Evolutionary conservation across 176 grass and related monocot species (phyloP).

Genomic region (Triticum timopheevii): DNA sequence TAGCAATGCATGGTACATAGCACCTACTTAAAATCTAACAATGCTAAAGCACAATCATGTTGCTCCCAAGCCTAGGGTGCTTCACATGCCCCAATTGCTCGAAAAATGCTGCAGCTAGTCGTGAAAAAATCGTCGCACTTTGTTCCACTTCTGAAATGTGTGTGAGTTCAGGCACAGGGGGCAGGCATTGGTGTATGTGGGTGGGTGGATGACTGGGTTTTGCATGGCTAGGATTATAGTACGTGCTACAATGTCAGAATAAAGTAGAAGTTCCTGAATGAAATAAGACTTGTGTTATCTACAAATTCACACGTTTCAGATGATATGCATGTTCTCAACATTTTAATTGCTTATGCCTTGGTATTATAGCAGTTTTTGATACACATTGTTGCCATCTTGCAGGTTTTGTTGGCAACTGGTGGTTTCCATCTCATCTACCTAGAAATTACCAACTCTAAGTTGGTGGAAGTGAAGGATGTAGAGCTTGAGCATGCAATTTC

Average conservation of each 20-base stretch:
- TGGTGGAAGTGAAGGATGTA: slow-evolving; percentile 78
- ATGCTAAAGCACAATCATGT: background rate
- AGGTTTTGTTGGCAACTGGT: slow-evolving; percentile 89
- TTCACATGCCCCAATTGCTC: background rate
- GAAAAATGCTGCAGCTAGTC: background rate
- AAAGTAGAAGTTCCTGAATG: background rate
- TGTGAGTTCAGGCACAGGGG: background rate
- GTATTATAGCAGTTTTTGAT: background rate
- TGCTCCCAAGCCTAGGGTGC: background rate
- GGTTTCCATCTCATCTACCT: slow-evolving; percentile 94
- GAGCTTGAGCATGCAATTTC: slow-evolving; percentile 91
- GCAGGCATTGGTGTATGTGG: background rate
- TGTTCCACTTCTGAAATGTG: background rate
- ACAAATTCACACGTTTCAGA: background rate
- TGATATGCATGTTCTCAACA: background rate
- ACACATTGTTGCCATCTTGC: slow-evolving; percentile 25
- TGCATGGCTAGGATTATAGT: background rate
- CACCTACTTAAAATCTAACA: background rate
- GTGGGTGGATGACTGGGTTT: background rate
- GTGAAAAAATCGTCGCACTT: background rate
- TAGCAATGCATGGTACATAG: background rate
- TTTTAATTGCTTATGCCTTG: background rate
- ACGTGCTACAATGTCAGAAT: background rate
- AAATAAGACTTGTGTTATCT: background rate
- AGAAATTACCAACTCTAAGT: slow-evolving; percentile 74